Percentiles rank a stretch among this genome's conserved stretches.
Conservation (phyloP, 2,329 filamentous ascomycete genomes). For the Aureobasidium mangrovei region DNA sequence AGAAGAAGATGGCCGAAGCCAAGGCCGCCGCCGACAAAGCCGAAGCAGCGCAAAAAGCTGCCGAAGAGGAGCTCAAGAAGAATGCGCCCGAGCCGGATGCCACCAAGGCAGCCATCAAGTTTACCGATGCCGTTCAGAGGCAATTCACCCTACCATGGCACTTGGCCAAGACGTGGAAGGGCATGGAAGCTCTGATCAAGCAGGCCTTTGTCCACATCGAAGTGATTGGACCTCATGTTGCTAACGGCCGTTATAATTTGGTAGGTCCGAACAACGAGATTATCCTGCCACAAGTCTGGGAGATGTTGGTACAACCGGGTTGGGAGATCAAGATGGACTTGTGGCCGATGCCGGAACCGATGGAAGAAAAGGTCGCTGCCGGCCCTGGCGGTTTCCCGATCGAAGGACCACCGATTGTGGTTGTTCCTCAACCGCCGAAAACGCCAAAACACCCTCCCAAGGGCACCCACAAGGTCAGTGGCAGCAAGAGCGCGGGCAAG, state of each 20-base stretch:
- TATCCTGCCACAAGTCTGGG: slow-evolving; percentile 42
- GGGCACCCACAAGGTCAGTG: slow-evolving; percentile 1
- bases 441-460: not conserved
- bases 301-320: slow-evolving; percentile 39
- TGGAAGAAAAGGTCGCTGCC: not conserved
- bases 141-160: slow-evolving; percentile 91
- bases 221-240: slow-evolving; percentile 37
- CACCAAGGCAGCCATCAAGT: slow-evolving; percentile 67
- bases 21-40: slow-evolving; percentile 43
- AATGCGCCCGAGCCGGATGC: slow-evolving; percentile 43
- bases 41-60: slow-evolving; percentile 40
- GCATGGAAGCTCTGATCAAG: slow-evolving; percentile 42
- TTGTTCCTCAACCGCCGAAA: not conserved
- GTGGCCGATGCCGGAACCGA: slow-evolving; percentile 36
- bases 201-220: slow-evolving; percentile 42
- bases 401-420: not conserved
- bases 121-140: slow-evolving; percentile 83
- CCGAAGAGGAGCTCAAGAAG: slow-evolving; percentile 39
- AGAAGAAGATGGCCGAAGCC: slow-evolving; percentile 47
- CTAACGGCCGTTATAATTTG: slow-evolving; percentile 40
- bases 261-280: slow-evolving; percentile 41
- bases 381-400: not conserved
- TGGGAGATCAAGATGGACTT: slow-evolving; percentile 43
- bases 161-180: slow-evolving; percentile 60
- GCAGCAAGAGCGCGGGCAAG: slow-evolving; percentile 10